Percentiles rank a stretch among this genome's conserved stretches.
Conservation (phyloP, 345 rosid genomes). For the Moricandia arvensis region DNA sequence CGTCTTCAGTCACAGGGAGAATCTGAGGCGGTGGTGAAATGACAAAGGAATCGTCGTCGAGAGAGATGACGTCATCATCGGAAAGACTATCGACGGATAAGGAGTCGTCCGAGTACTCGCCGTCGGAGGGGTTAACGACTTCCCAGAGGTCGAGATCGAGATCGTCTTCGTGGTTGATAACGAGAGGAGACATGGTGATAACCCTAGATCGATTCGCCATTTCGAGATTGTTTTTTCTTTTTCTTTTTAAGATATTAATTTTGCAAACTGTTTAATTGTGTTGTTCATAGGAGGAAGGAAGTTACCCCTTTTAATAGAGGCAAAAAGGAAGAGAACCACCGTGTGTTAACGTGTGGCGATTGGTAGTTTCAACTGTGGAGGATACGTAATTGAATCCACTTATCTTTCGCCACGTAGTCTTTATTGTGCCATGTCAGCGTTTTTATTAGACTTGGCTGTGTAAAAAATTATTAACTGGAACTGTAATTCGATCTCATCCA, state of each 20-base stretch:
- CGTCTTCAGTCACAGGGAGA: neutral
- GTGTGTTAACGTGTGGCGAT: neutral
- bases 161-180: neutral
- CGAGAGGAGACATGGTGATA: constrained; percentile 21
- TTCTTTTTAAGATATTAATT: neutral
- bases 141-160: constrained; percentile 38
- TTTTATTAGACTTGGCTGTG: neutral
- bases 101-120: constrained; percentile 42
- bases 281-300: neutral
- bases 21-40: constrained; percentile 3
- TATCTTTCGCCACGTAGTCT: neutral
- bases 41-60: constrained; percentile 21
- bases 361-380: neutral
- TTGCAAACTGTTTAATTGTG: neutral
- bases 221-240: neutral
- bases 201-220: constrained; percentile 12
- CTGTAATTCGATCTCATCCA: constrained; percentile 16
- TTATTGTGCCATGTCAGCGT: neutral
- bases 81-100: constrained; percentile 38
- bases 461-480: neutral
- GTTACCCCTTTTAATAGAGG: neutral
- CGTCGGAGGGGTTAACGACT: constrained; percentile 42
- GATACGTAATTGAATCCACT: neutral
- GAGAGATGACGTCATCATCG: constrained; percentile 36
- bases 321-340: neutral